Conservation (phyloP, 2,329 filamentous ascomycete genomes). For the Colletotrichum sp. region DNA sequence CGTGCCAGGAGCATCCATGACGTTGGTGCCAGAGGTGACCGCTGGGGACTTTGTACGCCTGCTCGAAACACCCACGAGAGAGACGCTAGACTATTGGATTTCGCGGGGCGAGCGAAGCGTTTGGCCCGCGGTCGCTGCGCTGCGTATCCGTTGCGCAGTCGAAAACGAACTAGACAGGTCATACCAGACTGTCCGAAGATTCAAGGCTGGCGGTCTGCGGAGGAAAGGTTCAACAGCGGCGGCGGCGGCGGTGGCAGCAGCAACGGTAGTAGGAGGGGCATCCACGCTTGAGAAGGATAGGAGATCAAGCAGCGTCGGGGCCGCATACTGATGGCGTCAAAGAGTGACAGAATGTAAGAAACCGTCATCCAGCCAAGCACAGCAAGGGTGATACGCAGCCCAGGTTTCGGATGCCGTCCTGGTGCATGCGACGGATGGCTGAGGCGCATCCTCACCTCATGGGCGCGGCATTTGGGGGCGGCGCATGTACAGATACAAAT, state of each 20-base stretch:
- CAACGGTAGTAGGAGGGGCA: neutral
- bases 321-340: neutral
- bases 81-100: conserved; percentile 85
- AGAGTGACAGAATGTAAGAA: neutral
- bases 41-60: conserved; percentile 76
- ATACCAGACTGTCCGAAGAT: conserved; percentile 78
- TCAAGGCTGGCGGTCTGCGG: conserved; percentile 57
- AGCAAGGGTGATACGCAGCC: neutral
- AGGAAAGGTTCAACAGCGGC: conserved; percentile 42
- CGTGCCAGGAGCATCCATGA: conserved; percentile 78
- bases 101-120: conserved; percentile 83
- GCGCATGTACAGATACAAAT: neutral
- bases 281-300: conserved; percentile 19
- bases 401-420: neutral
- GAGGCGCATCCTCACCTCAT: neutral
- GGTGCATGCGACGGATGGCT: neutral
- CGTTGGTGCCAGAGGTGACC: conserved; percentile 80
- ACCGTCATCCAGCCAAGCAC: neutral
- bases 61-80: conserved; percentile 81
- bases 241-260: neutral
- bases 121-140: conserved; percentile 85
- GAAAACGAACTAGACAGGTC: conserved; percentile 88
- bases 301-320: conserved; percentile 26
- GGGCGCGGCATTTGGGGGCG: neutral
- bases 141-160: conserved; percentile 82